phyloP scores from a whole-genome alignment of 495 filamentous ascomycete species.

The Penicillium egyptiacum region DNA sequence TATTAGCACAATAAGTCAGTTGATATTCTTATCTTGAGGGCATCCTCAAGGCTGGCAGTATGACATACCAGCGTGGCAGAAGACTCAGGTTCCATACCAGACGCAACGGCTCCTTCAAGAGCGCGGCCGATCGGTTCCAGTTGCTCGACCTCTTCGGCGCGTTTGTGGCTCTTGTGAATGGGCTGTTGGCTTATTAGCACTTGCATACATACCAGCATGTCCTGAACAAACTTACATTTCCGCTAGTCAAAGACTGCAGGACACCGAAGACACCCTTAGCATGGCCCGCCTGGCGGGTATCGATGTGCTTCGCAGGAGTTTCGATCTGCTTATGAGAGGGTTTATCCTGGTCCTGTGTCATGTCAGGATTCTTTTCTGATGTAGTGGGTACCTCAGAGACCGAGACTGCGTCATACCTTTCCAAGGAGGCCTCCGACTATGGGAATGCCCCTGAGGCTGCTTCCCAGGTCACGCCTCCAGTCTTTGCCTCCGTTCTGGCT shows the following conservation, averaged over 20 bases:
- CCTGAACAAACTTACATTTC: constrained; percentile 1
- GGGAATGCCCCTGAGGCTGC: constrained; percentile 17
- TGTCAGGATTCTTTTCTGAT: constrained; percentile 2
- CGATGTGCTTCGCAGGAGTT: constrained; percentile 2
- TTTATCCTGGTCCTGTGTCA: constrained; percentile 8
- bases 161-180: constrained; percentile 6
- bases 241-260: constrained; percentile 11
- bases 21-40: too few relatives aligned
- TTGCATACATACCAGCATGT: not conserved
- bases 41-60: too few relatives aligned
- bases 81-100: not conserved
- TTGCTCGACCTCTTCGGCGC: not conserved
- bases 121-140: not conserved
- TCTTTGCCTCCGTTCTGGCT: constrained; percentile 1
- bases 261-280: constrained; percentile 8
- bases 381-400: not conserved
- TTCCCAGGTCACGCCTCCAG: constrained; percentile 8
- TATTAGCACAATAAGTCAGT: not conserved
- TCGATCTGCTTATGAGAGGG: constrained; percentile 4
- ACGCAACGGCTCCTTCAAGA: constrained; percentile 5
- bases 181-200: constrained; percentile 12
- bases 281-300: constrained; percentile 4
- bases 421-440: constrained; percentile 17
- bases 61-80: constrained; percentile 5
- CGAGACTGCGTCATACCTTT: constrained; percentile 5